Evolutionary conservation across 1,284 basidiomycete genomes (phyloP).

Genomic region (Cutaneotrichosporon dermatis): DNA sequence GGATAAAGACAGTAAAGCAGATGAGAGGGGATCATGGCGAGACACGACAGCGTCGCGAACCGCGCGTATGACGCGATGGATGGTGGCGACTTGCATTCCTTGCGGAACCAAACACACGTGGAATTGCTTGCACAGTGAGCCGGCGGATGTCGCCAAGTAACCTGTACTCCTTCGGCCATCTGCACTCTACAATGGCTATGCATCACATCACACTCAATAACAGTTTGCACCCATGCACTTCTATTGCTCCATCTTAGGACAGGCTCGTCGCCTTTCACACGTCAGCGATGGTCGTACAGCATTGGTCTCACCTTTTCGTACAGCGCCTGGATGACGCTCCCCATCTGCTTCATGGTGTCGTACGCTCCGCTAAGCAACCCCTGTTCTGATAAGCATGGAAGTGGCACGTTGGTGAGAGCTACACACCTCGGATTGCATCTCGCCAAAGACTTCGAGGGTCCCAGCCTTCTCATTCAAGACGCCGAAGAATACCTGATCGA

Average conservation of each 20-base stretch:
- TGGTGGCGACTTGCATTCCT: too few relatives aligned
- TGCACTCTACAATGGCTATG: too few relatives aligned
- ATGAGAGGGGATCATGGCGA: too few relatives aligned
- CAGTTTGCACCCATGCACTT: too few relatives aligned
- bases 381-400: conserved; percentile 14
- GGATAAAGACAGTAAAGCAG: too few relatives aligned
- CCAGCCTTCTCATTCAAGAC: conserved; percentile 93
- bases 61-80: too few relatives aligned
- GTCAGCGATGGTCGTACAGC: conserved; percentile 1
- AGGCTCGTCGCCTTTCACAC: conserved; percentile 17
- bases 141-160: too few relatives aligned
- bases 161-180: too few relatives aligned
- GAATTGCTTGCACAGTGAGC: too few relatives aligned
- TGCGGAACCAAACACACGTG: too few relatives aligned
- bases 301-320: conserved; percentile 68
- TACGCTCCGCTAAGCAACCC: conserved; percentile 62
- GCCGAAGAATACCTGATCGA: conserved; percentile 90
- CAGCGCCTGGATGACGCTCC: conserved; percentile 83
- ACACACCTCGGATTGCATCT: conserved; percentile 73
- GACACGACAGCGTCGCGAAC: too few relatives aligned
- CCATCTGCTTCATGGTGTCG: conserved; percentile 81
- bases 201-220: too few relatives aligned
- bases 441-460: conserved; percentile 83
- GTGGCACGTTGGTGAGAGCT: background rate
- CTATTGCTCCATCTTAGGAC: conserved; percentile 2